Percentiles rank a stretch among this genome's conserved stretches.
phyloP scores from a whole-genome alignment of 371 early-diverging fungal species.

The Rhizomucor miehei region DNA sequence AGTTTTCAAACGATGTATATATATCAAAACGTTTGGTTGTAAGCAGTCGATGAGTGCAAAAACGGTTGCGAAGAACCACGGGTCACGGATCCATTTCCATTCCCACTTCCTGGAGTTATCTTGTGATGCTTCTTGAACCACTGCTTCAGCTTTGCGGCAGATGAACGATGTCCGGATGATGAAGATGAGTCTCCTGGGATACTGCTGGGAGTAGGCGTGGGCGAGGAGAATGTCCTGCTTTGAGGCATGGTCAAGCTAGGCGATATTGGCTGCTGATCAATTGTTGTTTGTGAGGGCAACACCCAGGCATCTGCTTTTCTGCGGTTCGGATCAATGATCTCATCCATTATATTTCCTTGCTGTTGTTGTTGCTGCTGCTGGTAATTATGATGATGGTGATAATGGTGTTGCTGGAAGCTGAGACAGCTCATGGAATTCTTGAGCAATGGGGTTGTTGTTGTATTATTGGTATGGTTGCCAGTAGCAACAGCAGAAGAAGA shows the following conservation, averaged over 20 bases:
- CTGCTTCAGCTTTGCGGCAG: constrained; percentile 7
- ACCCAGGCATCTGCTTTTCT: constrained; percentile 25
- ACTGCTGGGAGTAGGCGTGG: constrained; percentile 2
- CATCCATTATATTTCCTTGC: too few species aligned
- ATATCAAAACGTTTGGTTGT: too few species aligned
- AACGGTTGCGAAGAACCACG: background rate
- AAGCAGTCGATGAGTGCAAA: background rate
- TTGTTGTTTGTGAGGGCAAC: background rate
- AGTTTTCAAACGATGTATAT: too few species aligned
- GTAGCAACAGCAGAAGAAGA: too few species aligned
- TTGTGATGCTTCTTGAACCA: constrained; percentile 18
- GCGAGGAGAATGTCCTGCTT: background rate
- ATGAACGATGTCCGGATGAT: background rate
- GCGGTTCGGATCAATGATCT: background rate
- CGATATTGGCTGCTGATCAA: background rate
- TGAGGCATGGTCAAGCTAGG: background rate
- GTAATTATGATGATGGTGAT: background rate
- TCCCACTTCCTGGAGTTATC: constrained; percentile 4
- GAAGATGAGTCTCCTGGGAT: too few species aligned
- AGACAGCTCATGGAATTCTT: constrained; percentile 14
- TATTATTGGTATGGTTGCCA: too few species aligned
- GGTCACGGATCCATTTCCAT: background rate
- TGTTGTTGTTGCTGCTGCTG: background rate
- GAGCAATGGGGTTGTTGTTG: background rate
- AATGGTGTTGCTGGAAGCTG: constrained; percentile 1